phyloP scores from a whole-genome alignment of 345 rosid species.

The Corchorus capsularis region DNA sequence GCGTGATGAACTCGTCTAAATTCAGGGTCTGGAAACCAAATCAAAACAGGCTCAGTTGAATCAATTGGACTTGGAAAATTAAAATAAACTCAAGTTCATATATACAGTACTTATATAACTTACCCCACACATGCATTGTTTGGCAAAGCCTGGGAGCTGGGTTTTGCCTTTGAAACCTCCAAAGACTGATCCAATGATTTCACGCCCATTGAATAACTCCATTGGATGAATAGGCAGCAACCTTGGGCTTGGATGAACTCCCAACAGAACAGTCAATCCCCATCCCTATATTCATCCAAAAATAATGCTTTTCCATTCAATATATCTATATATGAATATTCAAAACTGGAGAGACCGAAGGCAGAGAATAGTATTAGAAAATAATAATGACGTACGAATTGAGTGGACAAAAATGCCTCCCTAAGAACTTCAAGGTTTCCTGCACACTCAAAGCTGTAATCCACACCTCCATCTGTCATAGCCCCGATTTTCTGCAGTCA shows the following conservation, averaged over 20 bases:
- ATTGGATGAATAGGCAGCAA: slow-evolving; percentile 18
- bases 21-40: slow-evolving; percentile 18
- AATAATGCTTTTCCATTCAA: not conserved
- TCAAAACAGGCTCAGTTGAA: not conserved
- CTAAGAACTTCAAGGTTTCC: slow-evolving; percentile 59
- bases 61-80: not conserved
- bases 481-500: slow-evolving; percentile 49
- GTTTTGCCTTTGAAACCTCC: slow-evolving; percentile 25
- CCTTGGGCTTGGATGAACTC: slow-evolving; percentile 10
- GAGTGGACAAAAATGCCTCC: slow-evolving; percentile 67
- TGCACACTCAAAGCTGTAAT: slow-evolving; percentile 62
- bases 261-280: slow-evolving; percentile 11
- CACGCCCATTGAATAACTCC: slow-evolving; percentile 13
- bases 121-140: slow-evolving; percentile 18
- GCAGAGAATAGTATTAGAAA: not conserved
- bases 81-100: not conserved
- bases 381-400: not conserved
- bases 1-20: slow-evolving; percentile 19
- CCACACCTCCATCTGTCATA: slow-evolving; percentile 60
- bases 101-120: not conserved
- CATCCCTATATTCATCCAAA: slow-evolving; percentile 10
- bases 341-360: not conserved
- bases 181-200: slow-evolving; percentile 15
- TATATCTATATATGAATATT: not conserved
- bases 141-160: slow-evolving; percentile 1